These are phyloP conservation scores for Puccinia triticina DNA, from an alignment of 1,284 basidiomycete species.

Conservation along the genomic window DNA sequence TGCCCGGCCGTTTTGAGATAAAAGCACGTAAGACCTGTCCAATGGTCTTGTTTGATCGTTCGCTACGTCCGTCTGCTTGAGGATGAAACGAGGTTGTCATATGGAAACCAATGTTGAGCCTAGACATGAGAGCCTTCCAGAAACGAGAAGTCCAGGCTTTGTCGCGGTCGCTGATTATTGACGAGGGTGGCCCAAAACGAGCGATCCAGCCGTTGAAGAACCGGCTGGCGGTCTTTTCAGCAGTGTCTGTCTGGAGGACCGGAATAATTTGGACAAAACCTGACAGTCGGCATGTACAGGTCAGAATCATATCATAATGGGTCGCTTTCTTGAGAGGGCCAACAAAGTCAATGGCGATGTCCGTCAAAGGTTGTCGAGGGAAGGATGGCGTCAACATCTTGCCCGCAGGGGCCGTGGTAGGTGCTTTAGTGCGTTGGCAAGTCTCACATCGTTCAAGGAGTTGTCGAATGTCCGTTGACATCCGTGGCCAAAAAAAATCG, in stretches of 20 bases:
- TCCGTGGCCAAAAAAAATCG: too few relatives aligned
- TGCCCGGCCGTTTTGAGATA: too few relatives aligned
- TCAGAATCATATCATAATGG: neutral
- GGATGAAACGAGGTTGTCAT: slow-evolving; percentile 56
- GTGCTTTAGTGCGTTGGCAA: neutral
- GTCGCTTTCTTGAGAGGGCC: neutral
- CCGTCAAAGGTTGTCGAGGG: neutral
- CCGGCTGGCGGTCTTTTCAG: too few relatives aligned
- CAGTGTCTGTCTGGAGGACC: too few relatives aligned
- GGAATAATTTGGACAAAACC: too few relatives aligned
- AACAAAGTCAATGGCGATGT: neutral
- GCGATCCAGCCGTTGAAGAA: too few relatives aligned
- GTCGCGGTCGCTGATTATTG: slow-evolving; percentile 1
- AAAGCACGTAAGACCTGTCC: too few relatives aligned
- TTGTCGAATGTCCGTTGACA: too few relatives aligned
- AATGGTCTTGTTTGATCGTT: slow-evolving; percentile 61
- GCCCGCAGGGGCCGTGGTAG: neutral
- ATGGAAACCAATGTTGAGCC: neutral
- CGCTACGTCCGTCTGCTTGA: slow-evolving; percentile 56
- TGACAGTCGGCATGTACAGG: too few relatives aligned
- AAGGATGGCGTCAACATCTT: neutral
- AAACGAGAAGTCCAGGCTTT: neutral
- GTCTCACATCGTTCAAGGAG: too few relatives aligned
- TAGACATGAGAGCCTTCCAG: neutral
- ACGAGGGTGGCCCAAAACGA: neutral